A percentile compares a stretch with the other conserved stretches of the same genome.
Conservation (phyloP, 192 early-diverging fungal genomes). For the Backusella luteola region DNA sequence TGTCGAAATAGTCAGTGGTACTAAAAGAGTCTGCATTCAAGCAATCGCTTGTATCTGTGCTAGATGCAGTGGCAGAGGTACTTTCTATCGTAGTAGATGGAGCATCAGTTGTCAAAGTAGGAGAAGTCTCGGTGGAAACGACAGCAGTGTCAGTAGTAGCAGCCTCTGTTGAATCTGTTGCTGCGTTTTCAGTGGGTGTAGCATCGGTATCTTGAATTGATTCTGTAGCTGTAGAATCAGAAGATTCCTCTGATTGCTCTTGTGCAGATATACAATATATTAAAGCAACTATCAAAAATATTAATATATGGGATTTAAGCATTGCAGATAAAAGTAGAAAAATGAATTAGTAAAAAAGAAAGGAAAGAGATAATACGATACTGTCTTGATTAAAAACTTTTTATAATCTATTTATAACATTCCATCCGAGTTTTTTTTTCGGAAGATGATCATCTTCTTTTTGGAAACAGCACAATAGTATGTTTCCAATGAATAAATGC, state of each 20-base stretch:
- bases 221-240: background rate
- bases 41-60: slow-evolving; percentile 11
- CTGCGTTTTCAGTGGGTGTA: background rate
- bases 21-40: slow-evolving; percentile 2
- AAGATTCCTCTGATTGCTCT: background rate
- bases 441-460: background rate
- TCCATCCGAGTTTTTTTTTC: background rate
- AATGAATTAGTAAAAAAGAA: background rate
- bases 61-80: slow-evolving; percentile 9
- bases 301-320: background rate
- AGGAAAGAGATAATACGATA: background rate
- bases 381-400: background rate
- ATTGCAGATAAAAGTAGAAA: background rate
- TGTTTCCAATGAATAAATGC: background rate
- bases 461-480: background rate
- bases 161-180: background rate
- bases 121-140: background rate
- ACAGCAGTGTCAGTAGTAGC: background rate
- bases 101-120: slow-evolving; percentile 10
- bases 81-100: background rate
- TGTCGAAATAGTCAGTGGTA: slow-evolving; percentile 13
- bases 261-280: slow-evolving; percentile 7
- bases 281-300: background rate
- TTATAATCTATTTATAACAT: slow-evolving; percentile 2
- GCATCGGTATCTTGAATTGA: background rate